Evolutionary conservation across 495 filamentous ascomycete genomes (phyloP), one percentile per base, ranked within the genome.

Genomic region (Neurospora sublineolata): DNA sequence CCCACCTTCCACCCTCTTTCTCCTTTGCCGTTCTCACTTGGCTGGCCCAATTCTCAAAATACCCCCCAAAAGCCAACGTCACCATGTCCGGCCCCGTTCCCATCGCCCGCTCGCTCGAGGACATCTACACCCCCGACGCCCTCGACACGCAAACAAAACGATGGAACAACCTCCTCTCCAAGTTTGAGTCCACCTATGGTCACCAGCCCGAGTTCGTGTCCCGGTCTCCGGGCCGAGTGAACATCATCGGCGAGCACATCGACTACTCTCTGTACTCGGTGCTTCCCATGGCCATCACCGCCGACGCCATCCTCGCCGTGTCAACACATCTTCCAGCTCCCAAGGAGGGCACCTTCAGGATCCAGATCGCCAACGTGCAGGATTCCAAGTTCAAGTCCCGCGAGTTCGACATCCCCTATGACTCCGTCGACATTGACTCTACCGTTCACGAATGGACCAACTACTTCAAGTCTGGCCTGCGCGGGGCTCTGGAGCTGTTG

Each of bases 211-310:
- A 93, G 58, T 98, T 97, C 76, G 88, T 98, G 8, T 87, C 95
- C 1, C 89, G 95, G 67, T 96, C 93, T 72, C 95, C 95, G 0
- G 95, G 95, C 68, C 87, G 95, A 71, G 95, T 99, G 72, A 98
- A 98, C 84, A 95, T 99, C 79, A 97, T 99, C 76, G 95, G 95
- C 78, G 95, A 99, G 85, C 95, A 99, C 83, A 97, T 99, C 77
- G 95, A 99, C 85, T 99, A 99, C 81, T 96, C 93, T 23, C 88
- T 98, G 41, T 99, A 97, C 84, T 89, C 94, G 78, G 94, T 97
- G 67, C 85, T 99, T 20, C 95, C 95, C 69, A 98, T 97, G 87
- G 95, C 94, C 70, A 91, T 97, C 74, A 93, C 89, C 20, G 92
- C 93, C 68, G 95, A 99, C 79, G 89, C 94, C 70, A 86, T 99